Evolutionary conservation across 805 yeast genomes (phyloP).

Genomic region (Starmerella bombicola): DNA sequence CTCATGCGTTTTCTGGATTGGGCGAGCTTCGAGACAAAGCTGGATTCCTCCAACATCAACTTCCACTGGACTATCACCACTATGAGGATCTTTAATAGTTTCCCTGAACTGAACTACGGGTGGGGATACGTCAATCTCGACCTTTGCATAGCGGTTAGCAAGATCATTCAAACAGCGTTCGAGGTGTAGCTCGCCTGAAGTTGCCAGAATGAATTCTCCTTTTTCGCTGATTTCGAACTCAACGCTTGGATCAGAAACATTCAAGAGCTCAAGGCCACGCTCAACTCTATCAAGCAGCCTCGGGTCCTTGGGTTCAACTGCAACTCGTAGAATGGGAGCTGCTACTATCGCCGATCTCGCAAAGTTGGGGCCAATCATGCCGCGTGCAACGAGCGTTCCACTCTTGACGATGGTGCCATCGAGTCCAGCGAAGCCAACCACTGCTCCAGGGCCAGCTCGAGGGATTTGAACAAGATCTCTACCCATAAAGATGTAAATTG

Average conservation of each 20-base stretch:
- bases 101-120: constrained; percentile 94
- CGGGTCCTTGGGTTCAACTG: constrained; percentile 89
- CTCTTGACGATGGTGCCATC: constrained; percentile 71
- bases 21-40: constrained; percentile 10
- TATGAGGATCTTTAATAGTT: constrained; percentile 49
- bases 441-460: constrained; percentile 85
- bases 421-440: constrained; percentile 86
- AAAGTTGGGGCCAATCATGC: constrained; percentile 51
- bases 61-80: constrained; percentile 23
- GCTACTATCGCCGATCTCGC: constrained; percentile 64
- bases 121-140: constrained; percentile 72
- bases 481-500: constrained; percentile 80
- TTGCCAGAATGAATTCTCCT: constrained; percentile 87
- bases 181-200: constrained; percentile 92
- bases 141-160: constrained; percentile 71
- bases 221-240: constrained; percentile 73
- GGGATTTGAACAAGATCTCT: constrained; percentile 67
- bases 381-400: constrained; percentile 62
- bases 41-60: constrained; percentile 34
- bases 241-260: constrained; percentile 90
- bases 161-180: constrained; percentile 90
- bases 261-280: constrained; percentile 61
- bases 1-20: constrained; percentile 17
- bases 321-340: constrained; percentile 90
- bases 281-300: constrained; percentile 56